Percentiles rank a stretch among this genome's conserved stretches.
Evolutionary conservation across 176 grass and related monocot genomes (phyloP).

Genomic region (Sorghum bicolor): Sorghum_bicolor_NCBIv3 NC_012870.2:66815501-66816000

Average conservation of each 20-base stretch:
- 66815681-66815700: slow-evolving; percentile 4
- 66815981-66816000: slow-evolving; percentile 96
- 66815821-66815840: neutral
- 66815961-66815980: slow-evolving; percentile 94
- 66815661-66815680: neutral
- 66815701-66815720: neutral
- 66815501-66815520: slow-evolving; percentile 9
- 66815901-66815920: neutral
- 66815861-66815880: neutral
- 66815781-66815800: slow-evolving; percentile 99
- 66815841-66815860: neutral
- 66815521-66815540: slow-evolving; percentile 66
- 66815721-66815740: neutral
- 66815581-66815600: slow-evolving; percentile 90
- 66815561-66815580: slow-evolving; percentile 67
- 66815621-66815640: slow-evolving; percentile 92
- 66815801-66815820: slow-evolving; percentile 2
- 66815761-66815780: slow-evolving; percentile 97
- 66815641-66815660: slow-evolving; percentile 90
- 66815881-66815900: neutral
- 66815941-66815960: slow-evolving; percentile 96
- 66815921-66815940: slow-evolving; percentile 70
- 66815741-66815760: slow-evolving; percentile 94
- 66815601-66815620: slow-evolving; percentile 99
- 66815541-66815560: slow-evolving; percentile 96